Evolutionary conservation across 2,329 filamentous ascomycete genomes (phyloP), one percentile per base, ranked within the genome.

Genomic region (Westerdykella ornata): DNA sequence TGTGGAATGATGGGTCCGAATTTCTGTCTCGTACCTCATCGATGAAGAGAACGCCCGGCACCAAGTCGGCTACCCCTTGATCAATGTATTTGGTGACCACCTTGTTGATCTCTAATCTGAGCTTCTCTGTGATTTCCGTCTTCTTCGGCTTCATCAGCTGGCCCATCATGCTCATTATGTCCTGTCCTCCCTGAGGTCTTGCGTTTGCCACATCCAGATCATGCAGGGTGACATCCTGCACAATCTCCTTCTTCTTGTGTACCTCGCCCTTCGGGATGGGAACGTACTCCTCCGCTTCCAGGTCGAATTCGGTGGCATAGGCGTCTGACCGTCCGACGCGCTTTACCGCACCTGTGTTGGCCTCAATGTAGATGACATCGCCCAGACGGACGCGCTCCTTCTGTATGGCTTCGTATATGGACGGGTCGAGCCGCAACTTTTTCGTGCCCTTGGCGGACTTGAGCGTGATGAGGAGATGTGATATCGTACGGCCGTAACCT

Each of bases 131-230:
- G 61, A 98, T 97, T 68, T 98, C 92, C 5, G 92, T 98, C 82
- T 96, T 96, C 74, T 94, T 94, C 47, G 92, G 92, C 77, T 97
- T 97, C 88, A 97, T 96, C 61, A 98, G 72, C 70, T 98, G 92
- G 58, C 92, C 92, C 90, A 98, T 97, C 92, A 98, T 97, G 73
- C 89, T 96, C 89, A 98, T 97, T 53, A 98, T 94, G 67, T 98
- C 92, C 74, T 98, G 92, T 34, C 92, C 92, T 39, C 92, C 92
- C 72, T 97, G 88, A 4, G 92, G 92, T 58, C 90, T 77, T 12
- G 92, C 85, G 60, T 98, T 98, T 51, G 92, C 92, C 48, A 97
- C 84, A 62, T 98, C 92, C 42, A 98, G 75, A 63, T 98, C 92
- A 68, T 98, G 92, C 50, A 98, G 77, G 35, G 92, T 96, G 48